A percentile compares a stretch with the other conserved stretches of the same genome.
Conservation (phyloP, 108 stramenopile genomes). For the Nitzschia sp. region DNA sequence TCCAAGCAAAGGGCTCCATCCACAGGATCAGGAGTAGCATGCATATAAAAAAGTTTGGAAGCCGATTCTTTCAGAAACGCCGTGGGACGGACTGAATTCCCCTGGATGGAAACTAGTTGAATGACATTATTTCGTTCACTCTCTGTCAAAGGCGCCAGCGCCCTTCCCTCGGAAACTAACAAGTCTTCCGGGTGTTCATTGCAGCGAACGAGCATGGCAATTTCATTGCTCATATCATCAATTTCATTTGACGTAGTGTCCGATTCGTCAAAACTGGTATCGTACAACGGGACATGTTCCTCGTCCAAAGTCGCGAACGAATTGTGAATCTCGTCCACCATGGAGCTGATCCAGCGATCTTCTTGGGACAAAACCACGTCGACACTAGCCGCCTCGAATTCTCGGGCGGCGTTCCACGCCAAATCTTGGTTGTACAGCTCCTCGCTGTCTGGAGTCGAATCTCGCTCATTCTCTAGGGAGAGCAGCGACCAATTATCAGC, state of each 20-base stretch:
- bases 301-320: constrained; percentile 19
- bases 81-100: constrained; percentile 26
- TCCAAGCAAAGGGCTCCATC: constrained; percentile 32
- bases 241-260: neutral
- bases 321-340: constrained; percentile 41
- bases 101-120: constrained; percentile 42
- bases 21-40: constrained; percentile 31
- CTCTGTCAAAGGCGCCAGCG: constrained; percentile 58
- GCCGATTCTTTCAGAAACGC: constrained; percentile 58
- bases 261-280: constrained; percentile 30
- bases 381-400: neutral
- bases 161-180: constrained; percentile 58
- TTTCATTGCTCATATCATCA: constrained; percentile 58
- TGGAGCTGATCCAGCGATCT: constrained; percentile 36
- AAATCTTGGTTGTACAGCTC: constrained; percentile 20
- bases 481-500: constrained; percentile 47
- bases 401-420: constrained; percentile 17
- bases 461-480: constrained; percentile 18
- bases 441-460: constrained; percentile 9
- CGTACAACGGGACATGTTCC: constrained; percentile 20
- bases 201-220: constrained; percentile 74
- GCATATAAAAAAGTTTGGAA: constrained; percentile 52
- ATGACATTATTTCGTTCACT: constrained; percentile 41
- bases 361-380: constrained; percentile 26
- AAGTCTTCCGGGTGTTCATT: constrained; percentile 63